phyloP scores from a whole-genome alignment of 2,329 filamentous ascomycete genomes.

The Botrytis porri region DNA sequence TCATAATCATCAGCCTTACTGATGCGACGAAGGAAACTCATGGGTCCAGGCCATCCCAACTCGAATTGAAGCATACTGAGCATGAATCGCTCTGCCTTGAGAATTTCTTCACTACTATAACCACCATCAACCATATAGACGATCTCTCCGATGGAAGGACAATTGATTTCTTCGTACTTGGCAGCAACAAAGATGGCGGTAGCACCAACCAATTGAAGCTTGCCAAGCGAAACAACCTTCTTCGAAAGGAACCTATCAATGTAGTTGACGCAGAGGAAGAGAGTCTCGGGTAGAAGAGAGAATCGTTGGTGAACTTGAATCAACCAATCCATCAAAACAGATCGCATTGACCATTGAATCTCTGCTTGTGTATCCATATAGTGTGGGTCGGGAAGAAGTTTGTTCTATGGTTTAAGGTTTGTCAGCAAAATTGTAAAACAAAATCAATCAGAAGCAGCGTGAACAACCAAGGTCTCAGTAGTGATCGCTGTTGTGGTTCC shows the following conservation, averaged over 20 bases:
- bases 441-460: background rate
- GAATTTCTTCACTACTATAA: slow-evolving; percentile 85
- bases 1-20: slow-evolving; percentile 99
- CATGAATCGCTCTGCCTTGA: slow-evolving; percentile 98
- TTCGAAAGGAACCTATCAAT: slow-evolving; percentile 93
- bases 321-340: slow-evolving; percentile 96
- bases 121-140: slow-evolving; percentile 97
- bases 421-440: slow-evolving; percentile 21
- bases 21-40: slow-evolving; percentile 95
- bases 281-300: slow-evolving; percentile 83
- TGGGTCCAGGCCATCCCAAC: slow-evolving; percentile 95
- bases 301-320: slow-evolving; percentile 95
- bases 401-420: slow-evolving; percentile 49
- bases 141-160: slow-evolving; percentile 90
- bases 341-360: slow-evolving; percentile 98
- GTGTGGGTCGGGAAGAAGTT: slow-evolving; percentile 80
- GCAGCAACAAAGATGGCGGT: slow-evolving; percentile 94
- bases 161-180: slow-evolving; percentile 99
- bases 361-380: slow-evolving; percentile 99
- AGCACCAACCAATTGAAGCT: slow-evolving; percentile 92
- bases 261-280: slow-evolving; percentile 94
- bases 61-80: slow-evolving; percentile 94
- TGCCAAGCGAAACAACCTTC: slow-evolving; percentile 92
- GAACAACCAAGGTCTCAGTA: slow-evolving; percentile 14
- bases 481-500: background rate